Conservation (phyloP, 1,284 basidiomycete species). For the Puccinia hordei region DNA sequence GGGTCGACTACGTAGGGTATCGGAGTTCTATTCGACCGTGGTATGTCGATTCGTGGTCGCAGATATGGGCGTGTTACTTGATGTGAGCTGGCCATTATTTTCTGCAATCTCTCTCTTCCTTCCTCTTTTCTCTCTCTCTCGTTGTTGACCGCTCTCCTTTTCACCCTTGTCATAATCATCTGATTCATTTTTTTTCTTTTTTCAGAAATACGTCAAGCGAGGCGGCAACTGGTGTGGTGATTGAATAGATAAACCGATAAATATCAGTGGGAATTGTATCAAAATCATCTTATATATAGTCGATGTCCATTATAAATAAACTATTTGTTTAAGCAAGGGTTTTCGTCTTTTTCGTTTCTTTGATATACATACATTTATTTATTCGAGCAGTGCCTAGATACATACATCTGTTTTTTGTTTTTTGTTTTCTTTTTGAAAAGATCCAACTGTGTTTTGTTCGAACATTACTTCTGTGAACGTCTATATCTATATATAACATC, state of each 20-base stretch:
- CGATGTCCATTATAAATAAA: not conserved
- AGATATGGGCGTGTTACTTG: constrained; percentile 59
- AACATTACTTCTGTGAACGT: too few relatives aligned
- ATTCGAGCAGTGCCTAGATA: not conserved
- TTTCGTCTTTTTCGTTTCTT: not conserved
- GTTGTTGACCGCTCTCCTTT: not conserved
- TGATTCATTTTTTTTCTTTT: not conserved
- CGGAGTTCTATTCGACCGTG: constrained; percentile 87
- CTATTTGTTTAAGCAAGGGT: not conserved
- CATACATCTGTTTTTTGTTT: not conserved
- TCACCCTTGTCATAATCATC: not conserved
- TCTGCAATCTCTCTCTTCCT: not conserved
- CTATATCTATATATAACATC: too few relatives aligned
- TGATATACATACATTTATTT: not conserved
- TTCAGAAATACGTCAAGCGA: constrained; percentile 45
- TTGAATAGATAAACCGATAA: not conserved
- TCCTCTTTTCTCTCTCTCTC: constrained; percentile 6
- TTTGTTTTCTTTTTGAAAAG: too few relatives aligned
- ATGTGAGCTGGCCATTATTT: constrained; percentile 7
- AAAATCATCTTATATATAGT: not conserved
- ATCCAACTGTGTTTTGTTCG: too few relatives aligned
- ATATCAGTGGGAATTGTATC: not conserved
- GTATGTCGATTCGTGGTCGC: constrained; percentile 88
- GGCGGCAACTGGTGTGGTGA: constrained; percentile 46
- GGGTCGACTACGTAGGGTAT: constrained; percentile 72